Conservation (phyloP, 768 basidiomycete genomes). For the Neoboletus magnificus region DNA sequence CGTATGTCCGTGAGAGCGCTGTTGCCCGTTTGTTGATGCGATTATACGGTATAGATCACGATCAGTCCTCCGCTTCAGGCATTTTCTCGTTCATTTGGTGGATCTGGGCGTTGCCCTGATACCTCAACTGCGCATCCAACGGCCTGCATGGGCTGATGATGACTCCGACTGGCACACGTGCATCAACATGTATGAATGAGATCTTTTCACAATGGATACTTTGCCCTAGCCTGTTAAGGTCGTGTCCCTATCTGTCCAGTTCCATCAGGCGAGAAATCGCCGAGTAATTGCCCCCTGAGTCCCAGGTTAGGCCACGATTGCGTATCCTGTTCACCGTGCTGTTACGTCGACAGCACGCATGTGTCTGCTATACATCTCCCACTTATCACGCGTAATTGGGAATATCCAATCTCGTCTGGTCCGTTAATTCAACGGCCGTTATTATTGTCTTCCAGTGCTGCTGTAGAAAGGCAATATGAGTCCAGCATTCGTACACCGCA, state of each 20-base stretch:
- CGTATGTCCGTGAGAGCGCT: slow-evolving; percentile 27
- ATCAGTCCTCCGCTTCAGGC: slow-evolving; percentile 17
- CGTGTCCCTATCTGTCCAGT: slow-evolving; percentile 13
- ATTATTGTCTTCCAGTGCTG: background rate
- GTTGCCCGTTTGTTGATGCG: slow-evolving; percentile 14
- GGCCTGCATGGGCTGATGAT: slow-evolving; percentile 10
- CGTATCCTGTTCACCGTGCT: slow-evolving; percentile 4
- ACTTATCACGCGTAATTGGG: slow-evolving; percentile 20
- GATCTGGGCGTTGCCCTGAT: slow-evolving; percentile 23
- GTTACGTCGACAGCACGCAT: slow-evolving; percentile 30
- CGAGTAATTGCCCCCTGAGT: slow-evolving; percentile 18
- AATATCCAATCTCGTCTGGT: slow-evolving; percentile 12
- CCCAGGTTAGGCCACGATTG: slow-evolving; percentile 9
- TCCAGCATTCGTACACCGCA: slow-evolving; percentile 6
- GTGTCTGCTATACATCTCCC: background rate
- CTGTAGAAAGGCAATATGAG: slow-evolving; percentile 7
- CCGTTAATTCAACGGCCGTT: slow-evolving; percentile 15
- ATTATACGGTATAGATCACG: slow-evolving; percentile 23
- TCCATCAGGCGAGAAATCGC: slow-evolving; percentile 16
- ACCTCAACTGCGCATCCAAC: slow-evolving; percentile 11
- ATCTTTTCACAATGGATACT: slow-evolving; percentile 5
- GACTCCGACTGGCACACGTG: slow-evolving; percentile 21
- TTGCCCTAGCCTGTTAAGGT: slow-evolving; percentile 7
- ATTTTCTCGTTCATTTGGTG: slow-evolving; percentile 16
- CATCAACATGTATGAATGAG: slow-evolving; percentile 16